phyloP scores from a whole-genome alignment of 306 rosid species.

The Inga laurina region DNA sequence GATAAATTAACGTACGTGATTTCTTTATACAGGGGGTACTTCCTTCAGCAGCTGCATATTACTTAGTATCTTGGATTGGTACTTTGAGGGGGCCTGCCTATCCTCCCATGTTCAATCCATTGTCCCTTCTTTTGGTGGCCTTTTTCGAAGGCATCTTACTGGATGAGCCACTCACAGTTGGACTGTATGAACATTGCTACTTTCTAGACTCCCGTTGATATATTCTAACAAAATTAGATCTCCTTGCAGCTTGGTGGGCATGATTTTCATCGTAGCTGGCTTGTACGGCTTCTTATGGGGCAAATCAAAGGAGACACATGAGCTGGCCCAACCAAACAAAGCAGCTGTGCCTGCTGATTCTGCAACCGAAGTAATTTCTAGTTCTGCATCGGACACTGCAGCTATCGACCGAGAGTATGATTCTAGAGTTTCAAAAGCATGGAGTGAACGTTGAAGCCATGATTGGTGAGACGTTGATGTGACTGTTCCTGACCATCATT shows the following conservation, averaged over 20 bases:
- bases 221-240: neutral
- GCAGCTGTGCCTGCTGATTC: conserved; percentile 21
- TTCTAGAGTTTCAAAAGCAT: neutral
- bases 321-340: conserved; percentile 5
- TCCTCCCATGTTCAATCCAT: conserved; percentile 74
- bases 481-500: too few relatives aligned
- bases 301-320: conserved; percentile 34
- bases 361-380: conserved; percentile 26
- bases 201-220: neutral
- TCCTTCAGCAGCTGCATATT: conserved; percentile 60
- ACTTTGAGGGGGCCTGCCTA: conserved; percentile 62
- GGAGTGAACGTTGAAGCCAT: too few relatives aligned
- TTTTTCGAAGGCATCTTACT: conserved; percentile 55
- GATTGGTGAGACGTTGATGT: too few relatives aligned
- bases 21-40: conserved; percentile 54
- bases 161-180: conserved; percentile 47
- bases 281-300: conserved; percentile 71
- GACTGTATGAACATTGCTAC: conserved; percentile 40
- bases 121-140: conserved; percentile 66
- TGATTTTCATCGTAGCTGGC: conserved; percentile 55
- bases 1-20: neutral
- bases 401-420: conserved; percentile 4
- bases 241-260: conserved; percentile 57
- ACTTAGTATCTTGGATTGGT: conserved; percentile 59
- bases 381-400: conserved; percentile 21